These are phyloP conservation scores for Nitzschia palea DNA, from an alignment of 108 stramenopile genomes.

Conservation along the genomic window DNA sequence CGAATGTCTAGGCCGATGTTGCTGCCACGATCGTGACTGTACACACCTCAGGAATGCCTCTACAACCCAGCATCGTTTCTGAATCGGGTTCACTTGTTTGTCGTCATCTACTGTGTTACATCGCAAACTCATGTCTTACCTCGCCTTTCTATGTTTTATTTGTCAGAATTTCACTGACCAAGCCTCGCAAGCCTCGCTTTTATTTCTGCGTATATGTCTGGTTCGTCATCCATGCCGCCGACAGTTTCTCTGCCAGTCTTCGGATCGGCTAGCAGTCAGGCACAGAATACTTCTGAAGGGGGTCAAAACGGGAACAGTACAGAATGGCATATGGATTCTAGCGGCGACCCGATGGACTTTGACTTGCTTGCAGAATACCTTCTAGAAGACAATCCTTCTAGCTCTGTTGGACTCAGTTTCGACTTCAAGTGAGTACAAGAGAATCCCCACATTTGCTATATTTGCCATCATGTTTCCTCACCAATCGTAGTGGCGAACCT, in stretches of 20 bases:
- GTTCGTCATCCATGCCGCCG: not conserved
- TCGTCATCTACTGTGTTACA: too few species aligned
- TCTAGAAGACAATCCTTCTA: constrained; percentile 59
- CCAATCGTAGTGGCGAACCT: constrained; percentile 2
- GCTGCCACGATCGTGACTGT: too few species aligned
- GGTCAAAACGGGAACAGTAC: not conserved
- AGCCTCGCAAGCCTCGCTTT: too few species aligned
- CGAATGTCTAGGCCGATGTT: too few species aligned
- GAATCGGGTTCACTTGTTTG: too few species aligned
- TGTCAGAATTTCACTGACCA: too few species aligned
- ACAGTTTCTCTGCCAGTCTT: constrained; percentile 25
- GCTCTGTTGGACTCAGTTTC: constrained; percentile 37
- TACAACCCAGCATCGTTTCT: too few species aligned
- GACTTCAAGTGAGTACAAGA: constrained; percentile 60
- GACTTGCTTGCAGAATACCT: constrained; percentile 86
- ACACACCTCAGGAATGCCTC: too few species aligned
- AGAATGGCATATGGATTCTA: constrained; percentile 10
- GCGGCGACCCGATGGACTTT: constrained; percentile 65
- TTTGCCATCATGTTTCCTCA: not conserved
- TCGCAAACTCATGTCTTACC: too few species aligned
- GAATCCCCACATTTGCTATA: not conserved
- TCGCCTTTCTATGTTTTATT: too few species aligned
- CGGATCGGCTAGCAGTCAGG: constrained; percentile 8
- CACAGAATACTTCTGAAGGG: not conserved
- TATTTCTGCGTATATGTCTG: not conserved